Conservation (phyloP, 1,139 yeast species). For the Meyerozyma sp. region DNA sequence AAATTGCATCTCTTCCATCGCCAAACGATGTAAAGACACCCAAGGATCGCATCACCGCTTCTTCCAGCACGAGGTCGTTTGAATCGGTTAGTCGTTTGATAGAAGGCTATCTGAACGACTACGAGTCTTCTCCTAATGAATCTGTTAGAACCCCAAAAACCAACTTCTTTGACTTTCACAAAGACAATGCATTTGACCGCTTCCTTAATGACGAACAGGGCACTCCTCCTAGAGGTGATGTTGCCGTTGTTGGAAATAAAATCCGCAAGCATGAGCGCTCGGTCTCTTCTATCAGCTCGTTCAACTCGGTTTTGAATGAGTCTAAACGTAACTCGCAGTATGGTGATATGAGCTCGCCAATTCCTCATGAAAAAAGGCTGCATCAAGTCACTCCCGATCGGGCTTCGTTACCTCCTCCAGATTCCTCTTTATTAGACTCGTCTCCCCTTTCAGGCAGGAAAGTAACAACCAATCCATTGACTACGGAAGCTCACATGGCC, state of each 20-base stretch:
- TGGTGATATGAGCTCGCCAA: background rate
- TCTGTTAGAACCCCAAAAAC: background rate
- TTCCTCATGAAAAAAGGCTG: background rate
- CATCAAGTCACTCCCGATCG: background rate
- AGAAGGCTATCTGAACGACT: background rate
- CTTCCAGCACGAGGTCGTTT: background rate
- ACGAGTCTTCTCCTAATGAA: background rate
- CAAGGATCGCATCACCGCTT: background rate
- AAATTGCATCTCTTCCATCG: background rate
- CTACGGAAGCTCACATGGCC: too few relatives aligned
- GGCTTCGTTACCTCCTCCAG: background rate
- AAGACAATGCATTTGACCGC: constrained; percentile 14
- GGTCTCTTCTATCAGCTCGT: constrained; percentile 22
- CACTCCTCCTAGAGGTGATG: constrained; percentile 37
- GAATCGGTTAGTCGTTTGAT: background rate
- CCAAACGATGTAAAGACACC: background rate
- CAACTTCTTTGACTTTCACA: constrained; percentile 10
- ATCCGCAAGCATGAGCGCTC: constrained; percentile 19
- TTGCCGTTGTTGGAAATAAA: constrained; percentile 15
- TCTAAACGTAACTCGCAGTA: background rate
- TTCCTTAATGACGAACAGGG: constrained; percentile 26
- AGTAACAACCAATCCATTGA: too few relatives aligned
- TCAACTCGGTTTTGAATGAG: constrained; percentile 13
- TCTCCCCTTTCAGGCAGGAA: background rate
- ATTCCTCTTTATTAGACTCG: background rate